phyloP scores from a whole-genome alignment of 805 yeast species.

The Saccharomycopsis olivae region DNA sequence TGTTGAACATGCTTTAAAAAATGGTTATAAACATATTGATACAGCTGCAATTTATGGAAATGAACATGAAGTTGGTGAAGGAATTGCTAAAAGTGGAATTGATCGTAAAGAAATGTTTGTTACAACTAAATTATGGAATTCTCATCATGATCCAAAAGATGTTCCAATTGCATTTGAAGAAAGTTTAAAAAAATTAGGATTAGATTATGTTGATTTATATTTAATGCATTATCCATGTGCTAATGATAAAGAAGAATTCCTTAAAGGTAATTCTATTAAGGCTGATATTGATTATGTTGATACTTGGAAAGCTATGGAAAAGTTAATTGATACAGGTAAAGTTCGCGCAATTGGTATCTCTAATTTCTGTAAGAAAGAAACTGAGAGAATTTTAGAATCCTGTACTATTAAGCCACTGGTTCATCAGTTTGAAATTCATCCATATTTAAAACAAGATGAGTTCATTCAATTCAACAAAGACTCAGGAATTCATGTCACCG shows the following conservation, averaged over 20 bases:
- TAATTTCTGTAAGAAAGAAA: slow-evolving; percentile 29
- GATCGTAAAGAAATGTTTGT: slow-evolving; percentile 67
- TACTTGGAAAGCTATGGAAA: slow-evolving; percentile 35
- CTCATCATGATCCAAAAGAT: slow-evolving; percentile 1
- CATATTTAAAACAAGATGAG: slow-evolving; percentile 33
- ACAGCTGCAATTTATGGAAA: slow-evolving; percentile 65
- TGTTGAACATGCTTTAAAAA: slow-evolving; percentile 69
- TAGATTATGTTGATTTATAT: slow-evolving; percentile 75
- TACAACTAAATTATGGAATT: slow-evolving; percentile 44
- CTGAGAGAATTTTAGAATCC: slow-evolving; percentile 26
- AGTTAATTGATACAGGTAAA: slow-evolving; percentile 19
- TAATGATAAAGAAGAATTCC: slow-evolving; percentile 43
- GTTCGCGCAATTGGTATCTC: slow-evolving; percentile 40
- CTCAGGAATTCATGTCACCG: slow-evolving; percentile 30
- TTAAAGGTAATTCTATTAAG: not conserved
- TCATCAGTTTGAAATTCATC: slow-evolving; percentile 40
- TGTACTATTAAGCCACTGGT: slow-evolving; percentile 33
- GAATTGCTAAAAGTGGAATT: slow-evolving; percentile 52
- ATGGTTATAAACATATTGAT: slow-evolving; percentile 62
- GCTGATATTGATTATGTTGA: slow-evolving; percentile 23
- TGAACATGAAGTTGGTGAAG: slow-evolving; percentile 59
- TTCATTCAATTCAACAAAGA: slow-evolving; percentile 25
- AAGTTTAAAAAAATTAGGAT: slow-evolving; percentile 54
- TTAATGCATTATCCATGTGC: slow-evolving; percentile 90
- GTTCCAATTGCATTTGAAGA: slow-evolving; percentile 72